These are phyloP conservation scores for Trametes coccinea DNA, from an alignment of 768 basidiomycete species.

Conservation along the genomic window DNA sequence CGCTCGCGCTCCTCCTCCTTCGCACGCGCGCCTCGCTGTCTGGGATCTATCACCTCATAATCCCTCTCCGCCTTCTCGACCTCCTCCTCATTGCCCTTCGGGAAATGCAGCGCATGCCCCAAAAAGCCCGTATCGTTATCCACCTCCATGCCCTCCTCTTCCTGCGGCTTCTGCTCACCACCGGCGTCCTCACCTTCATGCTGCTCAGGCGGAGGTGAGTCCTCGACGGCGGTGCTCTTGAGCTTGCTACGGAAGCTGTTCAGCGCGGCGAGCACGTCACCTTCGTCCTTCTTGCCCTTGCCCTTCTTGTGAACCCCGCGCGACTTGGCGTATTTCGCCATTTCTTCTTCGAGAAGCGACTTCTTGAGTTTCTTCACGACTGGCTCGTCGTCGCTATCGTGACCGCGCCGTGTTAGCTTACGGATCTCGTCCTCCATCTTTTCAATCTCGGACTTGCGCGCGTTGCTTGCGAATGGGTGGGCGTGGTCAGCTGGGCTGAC, in stretches of 20 bases:
- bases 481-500: neutral
- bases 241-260: conserved; percentile 73
- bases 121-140: conserved; percentile 79
- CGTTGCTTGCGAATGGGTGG: conserved; percentile 41
- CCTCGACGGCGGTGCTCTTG: conserved; percentile 38
- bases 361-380: conserved; percentile 62
- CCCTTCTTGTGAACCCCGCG: conserved; percentile 57
- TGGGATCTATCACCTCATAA: conserved; percentile 87
- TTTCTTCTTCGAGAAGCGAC: conserved; percentile 78
- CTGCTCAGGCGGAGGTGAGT: conserved; percentile 23
- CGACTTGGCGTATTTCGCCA: conserved; percentile 75
- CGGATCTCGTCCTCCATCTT: conserved; percentile 90
- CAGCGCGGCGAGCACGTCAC: conserved; percentile 66
- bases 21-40: conserved; percentile 69
- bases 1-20: conserved; percentile 77
- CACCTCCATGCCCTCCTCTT: conserved; percentile 64
- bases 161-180: conserved; percentile 19
- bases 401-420: conserved; percentile 50
- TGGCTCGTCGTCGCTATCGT: conserved; percentile 52
- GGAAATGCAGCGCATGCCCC: conserved; percentile 69
- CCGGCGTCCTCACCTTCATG: conserved; percentile 11
- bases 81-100: conserved; percentile 79
- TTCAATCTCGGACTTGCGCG: conserved; percentile 75
- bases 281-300: conserved; percentile 62
- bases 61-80: conserved; percentile 76